Percentiles rank a stretch among this genome's conserved stretches.
phyloP scores from a whole-genome alignment of 495 filamentous ascomycete genomes.

The Rusavskia elegans region DNA sequence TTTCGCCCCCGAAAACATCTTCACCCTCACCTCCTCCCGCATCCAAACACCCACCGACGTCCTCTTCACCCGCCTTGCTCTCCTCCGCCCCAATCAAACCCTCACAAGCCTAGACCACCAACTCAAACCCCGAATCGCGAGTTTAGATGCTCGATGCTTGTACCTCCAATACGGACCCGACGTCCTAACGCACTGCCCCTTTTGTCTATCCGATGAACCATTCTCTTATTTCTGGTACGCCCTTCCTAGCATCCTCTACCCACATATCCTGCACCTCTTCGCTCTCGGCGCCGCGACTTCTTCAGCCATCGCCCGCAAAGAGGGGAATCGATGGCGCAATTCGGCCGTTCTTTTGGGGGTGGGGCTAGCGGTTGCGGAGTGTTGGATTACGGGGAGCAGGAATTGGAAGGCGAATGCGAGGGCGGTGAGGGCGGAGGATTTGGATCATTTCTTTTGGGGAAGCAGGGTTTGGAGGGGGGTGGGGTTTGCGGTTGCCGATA shows the following conservation, averaged over 20 bases:
- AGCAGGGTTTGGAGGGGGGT: slow-evolving; percentile 42
- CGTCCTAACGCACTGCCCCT: slow-evolving; percentile 54
- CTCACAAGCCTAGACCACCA: slow-evolving; percentile 46
- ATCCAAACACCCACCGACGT: slow-evolving; percentile 73
- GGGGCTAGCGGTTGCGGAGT: slow-evolving; percentile 43
- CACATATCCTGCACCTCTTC: slow-evolving; percentile 44
- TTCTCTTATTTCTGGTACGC: slow-evolving; percentile 67
- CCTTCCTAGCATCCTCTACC: slow-evolving; percentile 52
- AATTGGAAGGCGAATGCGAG: slow-evolving; percentile 42
- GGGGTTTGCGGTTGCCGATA: slow-evolving; percentile 44
- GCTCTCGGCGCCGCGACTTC: slow-evolving; percentile 21
- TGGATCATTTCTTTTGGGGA: slow-evolving; percentile 54
- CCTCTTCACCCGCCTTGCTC: slow-evolving; percentile 63
- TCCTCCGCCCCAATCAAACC: slow-evolving; percentile 34
- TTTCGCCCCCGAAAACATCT: slow-evolving; percentile 69
- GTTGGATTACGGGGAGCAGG: slow-evolving; percentile 44
- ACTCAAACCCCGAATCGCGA: slow-evolving; percentile 50
- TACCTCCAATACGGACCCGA: slow-evolving; percentile 73
- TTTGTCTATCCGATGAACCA: slow-evolving; percentile 62
- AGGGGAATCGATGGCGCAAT: slow-evolving; percentile 51
- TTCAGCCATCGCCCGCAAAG: slow-evolving; percentile 32
- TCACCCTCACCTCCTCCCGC: slow-evolving; percentile 59
- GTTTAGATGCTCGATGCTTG: slow-evolving; percentile 54
- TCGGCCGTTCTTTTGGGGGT: slow-evolving; percentile 47
- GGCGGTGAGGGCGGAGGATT: slow-evolving; percentile 37